phyloP scores from a whole-genome alignment of 345 rosid species.

The Eucalyptus shirleyi region DNA sequence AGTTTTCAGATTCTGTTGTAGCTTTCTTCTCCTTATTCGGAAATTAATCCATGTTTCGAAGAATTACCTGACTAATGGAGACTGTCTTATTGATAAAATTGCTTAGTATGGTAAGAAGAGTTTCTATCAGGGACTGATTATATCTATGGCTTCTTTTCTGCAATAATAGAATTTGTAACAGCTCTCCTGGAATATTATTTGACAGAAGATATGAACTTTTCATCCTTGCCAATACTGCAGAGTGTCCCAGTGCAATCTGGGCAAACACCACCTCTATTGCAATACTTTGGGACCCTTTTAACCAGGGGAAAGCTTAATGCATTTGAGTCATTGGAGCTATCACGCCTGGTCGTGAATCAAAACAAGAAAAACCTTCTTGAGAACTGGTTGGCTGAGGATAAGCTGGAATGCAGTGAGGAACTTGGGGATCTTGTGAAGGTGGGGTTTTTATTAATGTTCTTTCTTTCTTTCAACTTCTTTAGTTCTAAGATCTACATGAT shows the following conservation, averaged over 20 bases:
- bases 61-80: background rate
- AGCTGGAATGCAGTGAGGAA: slow-evolving; percentile 97
- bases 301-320: slow-evolving; percentile 95
- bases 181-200: background rate
- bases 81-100: background rate
- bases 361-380: slow-evolving; percentile 95
- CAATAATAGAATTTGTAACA: background rate
- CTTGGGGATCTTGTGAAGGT: slow-evolving; percentile 99
- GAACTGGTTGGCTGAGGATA: slow-evolving; percentile 98
- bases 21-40: background rate
- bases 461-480: background rate
- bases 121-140: background rate
- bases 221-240: slow-evolving; percentile 17
- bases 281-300: slow-evolving; percentile 95
- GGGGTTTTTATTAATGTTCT: background rate
- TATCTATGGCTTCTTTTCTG: background rate
- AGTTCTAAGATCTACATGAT: background rate
- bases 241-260: slow-evolving; percentile 99
- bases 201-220: background rate
- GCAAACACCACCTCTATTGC: slow-evolving; percentile 94
- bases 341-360: slow-evolving; percentile 97
- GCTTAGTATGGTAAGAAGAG: background rate
- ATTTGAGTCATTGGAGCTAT: slow-evolving; percentile 92
- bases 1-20: background rate
- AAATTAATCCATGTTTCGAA: background rate